These are phyloP conservation scores for Cocos nucifera DNA, from an alignment of 176 grass and related monocot species.

Conservation along the genomic window DNA sequence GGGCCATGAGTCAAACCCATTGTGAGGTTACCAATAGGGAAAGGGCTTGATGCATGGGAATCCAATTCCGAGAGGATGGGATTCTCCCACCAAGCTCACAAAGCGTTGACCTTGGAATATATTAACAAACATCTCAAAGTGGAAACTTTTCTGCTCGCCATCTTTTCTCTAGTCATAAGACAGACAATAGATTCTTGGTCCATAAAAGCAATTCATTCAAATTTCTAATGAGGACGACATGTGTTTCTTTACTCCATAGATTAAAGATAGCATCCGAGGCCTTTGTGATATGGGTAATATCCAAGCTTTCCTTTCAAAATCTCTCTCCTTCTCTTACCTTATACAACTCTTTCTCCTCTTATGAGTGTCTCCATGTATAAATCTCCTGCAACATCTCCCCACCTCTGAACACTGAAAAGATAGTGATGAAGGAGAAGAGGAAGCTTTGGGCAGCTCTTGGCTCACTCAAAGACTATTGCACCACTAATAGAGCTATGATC, in stretches of 20 bases:
- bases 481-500: background rate
- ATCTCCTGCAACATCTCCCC: no score
- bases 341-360: background rate
- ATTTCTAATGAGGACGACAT: conserved; percentile 43
- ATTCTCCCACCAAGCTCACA: conserved; percentile 70
- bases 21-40: conserved; percentile 50
- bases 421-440: conserved; percentile 72
- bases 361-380: no score
- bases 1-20: conserved; percentile 58
- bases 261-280: no score
- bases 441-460: conserved; percentile 68
- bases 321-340: conserved; percentile 3
- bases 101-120: conserved; percentile 89
- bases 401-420: no score
- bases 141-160: conserved; percentile 13
- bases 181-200: conserved; percentile 40
- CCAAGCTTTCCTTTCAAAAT: background rate
- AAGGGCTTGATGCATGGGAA: conserved; percentile 67
- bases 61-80: conserved; percentile 64
- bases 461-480: conserved; percentile 56
- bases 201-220: conserved; percentile 21
- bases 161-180: conserved; percentile 47
- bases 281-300: no score
- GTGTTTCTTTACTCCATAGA: no score
- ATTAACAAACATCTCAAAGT: conserved; percentile 14